phyloP scores from a whole-genome alignment of 148 eudicot genomes.

The Tetragonia tetragonoides region DNA sequence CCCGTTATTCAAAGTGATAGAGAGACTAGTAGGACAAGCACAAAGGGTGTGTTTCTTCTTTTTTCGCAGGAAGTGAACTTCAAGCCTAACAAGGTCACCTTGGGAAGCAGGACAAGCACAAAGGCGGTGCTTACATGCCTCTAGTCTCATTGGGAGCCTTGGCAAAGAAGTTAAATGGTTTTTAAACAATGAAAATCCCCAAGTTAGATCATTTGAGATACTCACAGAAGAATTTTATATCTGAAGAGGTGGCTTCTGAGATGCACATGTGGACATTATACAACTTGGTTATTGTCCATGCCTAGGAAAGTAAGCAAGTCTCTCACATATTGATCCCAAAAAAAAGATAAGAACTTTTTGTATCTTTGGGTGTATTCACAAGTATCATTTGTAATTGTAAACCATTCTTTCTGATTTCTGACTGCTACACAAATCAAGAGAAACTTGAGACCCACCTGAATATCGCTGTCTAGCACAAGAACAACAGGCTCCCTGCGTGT shows the following conservation, averaged over 20 bases:
- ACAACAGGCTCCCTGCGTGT: constrained; percentile 59
- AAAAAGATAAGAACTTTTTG: no score
- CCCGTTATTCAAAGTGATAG: not conserved
- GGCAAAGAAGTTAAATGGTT: not conserved
- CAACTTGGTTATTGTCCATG: not conserved
- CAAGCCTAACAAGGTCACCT: not conserved
- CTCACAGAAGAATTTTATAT: not conserved
- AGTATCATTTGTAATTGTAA: not conserved
- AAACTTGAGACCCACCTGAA: constrained; percentile 62
- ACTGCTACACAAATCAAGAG: not conserved
- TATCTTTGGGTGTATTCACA: not conserved
- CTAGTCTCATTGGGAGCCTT: not conserved
- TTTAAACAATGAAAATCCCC: not conserved
- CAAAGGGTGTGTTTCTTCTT: not conserved
- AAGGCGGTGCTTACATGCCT: not conserved
- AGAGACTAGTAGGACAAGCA: not conserved
- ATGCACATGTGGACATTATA: not conserved
- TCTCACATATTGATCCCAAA: no score
- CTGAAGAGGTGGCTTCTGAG: no score
- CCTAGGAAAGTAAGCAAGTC: no score
- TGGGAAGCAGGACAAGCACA: not conserved
- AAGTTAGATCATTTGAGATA: not conserved
- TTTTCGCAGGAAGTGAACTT: not conserved
- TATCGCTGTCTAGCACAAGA: constrained; percentile 72
- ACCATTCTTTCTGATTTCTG: not conserved